Evolutionary conservation across 1,139 yeast species (phyloP), one percentile per base, ranked within the genome.

Genomic region (Kodamaea arcana): DNA sequence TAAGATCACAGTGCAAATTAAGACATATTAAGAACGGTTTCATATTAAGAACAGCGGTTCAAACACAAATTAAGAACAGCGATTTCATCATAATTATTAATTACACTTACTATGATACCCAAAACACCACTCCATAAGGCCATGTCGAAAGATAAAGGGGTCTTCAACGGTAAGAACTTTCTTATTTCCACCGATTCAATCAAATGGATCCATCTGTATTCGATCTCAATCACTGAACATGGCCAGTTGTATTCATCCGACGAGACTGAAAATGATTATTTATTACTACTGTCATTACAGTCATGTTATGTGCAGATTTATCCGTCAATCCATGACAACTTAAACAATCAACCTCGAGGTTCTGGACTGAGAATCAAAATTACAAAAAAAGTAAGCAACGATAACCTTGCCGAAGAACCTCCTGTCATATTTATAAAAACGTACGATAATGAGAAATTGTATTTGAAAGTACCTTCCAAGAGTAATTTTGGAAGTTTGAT

Each of bases 361-460:
- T 14, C 31, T 12, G 29, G 27, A 16, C 34, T 29, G 11, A 20
- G 31, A 4, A 31, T 27, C 12, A 31, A 31, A 17, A 12, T 25
- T 4, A 20, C 30, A 10, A 35, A 35, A 21, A 35, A 30, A 22
- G 14, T 29, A 6, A 20, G 21, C 10, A 26, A 24, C 12, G 15
- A n/a, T 12, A 4, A 9, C 9, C 13, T 10, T 15, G 9, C 32
- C 9, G 65, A 58, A 20, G 60, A 57, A 20, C 67, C 70, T 4
- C 78, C 78, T 1, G 69, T 65, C 16, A 51, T 78, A 8, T 69
- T 64, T 45, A 62, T 78, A 22, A 65, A 65, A 31, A 67, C 78
- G 1, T 65, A 58, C 45, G 69, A 69, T 43, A 69, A 69, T 41
- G 73, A 67, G 27, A 66, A 64, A 35, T 54, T 77, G 10, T 77